phyloP scores from a whole-genome alignment of 768 basidiomycete species.

The Arthromyces matolae region DNA sequence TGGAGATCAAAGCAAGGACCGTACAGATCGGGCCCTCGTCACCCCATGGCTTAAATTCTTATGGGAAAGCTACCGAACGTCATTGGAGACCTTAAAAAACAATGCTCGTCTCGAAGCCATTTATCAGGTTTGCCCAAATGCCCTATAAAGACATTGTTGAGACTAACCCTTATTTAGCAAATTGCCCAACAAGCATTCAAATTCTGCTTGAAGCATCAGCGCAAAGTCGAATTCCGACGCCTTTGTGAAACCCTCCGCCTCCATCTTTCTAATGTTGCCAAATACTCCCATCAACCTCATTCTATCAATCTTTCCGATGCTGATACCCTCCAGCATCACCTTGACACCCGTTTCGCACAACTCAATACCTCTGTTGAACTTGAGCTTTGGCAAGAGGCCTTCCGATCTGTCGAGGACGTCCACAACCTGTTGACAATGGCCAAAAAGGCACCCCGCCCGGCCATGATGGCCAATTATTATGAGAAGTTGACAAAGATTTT shows the following conservation, averaged over 20 bases:
- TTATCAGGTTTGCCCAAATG: conserved; percentile 60
- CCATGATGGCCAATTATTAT: conserved; percentile 99
- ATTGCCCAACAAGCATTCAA: conserved; percentile 97
- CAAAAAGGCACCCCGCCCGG: conserved; percentile 86
- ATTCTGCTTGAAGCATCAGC: conserved; percentile 90
- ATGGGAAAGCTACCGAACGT: conserved; percentile 98
- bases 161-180: conserved; percentile 46
- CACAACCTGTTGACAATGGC: conserved; percentile 93
- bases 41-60: conserved; percentile 97
- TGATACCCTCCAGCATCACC: conserved; percentile 91
- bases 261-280: conserved; percentile 90
- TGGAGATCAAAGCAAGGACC: conserved; percentile 86
- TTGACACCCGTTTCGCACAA: conserved; percentile 96
- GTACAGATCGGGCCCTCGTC: conserved; percentile 91
- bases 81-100: conserved; percentile 93
- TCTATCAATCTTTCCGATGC: conserved; percentile 94
- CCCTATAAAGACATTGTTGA: neutral
- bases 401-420: conserved; percentile 96
- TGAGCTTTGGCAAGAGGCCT: conserved; percentile 98
- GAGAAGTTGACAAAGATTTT: conserved; percentile 97
- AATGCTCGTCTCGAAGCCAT: conserved; percentile 89
- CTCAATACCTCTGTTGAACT: conserved; percentile 95
- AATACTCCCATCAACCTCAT: conserved; percentile 91
- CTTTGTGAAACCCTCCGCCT: conserved; percentile 94
- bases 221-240: conserved; percentile 96